Evolutionary conservation across 2,329 filamentous ascomycete genomes (phyloP).

Genomic region (Claviceps sp.): DNA sequence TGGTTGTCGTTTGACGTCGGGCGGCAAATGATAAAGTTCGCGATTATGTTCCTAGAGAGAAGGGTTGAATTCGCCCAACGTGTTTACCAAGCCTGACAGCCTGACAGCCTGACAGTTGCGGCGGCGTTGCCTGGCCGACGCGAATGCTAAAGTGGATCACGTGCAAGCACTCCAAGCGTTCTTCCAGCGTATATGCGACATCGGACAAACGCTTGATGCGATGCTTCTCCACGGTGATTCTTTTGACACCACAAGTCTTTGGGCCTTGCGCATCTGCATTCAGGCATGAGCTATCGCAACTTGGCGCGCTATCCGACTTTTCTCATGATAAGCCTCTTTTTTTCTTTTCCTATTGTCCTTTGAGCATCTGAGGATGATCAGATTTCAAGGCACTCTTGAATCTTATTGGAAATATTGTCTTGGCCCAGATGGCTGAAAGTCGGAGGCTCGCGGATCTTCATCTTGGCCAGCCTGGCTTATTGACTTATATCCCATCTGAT

Average conservation of each 20-base stretch:
- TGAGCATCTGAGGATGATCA: slow-evolving; percentile 3
- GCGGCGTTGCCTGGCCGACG: slow-evolving; percentile 2
- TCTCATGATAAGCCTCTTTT: neutral
- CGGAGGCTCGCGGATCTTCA: slow-evolving; percentile 18
- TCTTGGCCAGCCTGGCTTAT: slow-evolving; percentile 19
- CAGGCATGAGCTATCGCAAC: neutral
- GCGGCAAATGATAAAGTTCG: neutral
- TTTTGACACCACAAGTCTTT: neutral
- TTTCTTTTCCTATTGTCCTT: neutral
- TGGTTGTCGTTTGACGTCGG: neutral
- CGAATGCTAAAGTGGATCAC: slow-evolving; percentile 7
- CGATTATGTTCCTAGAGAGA: neutral
- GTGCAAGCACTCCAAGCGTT: slow-evolving; percentile 6
- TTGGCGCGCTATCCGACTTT: neutral
- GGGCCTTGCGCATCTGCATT: neutral
- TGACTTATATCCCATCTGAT: slow-evolving; percentile 18
- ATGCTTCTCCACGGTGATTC: too few relatives aligned
- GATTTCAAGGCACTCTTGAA: slow-evolving; percentile 12
- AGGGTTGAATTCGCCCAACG: neutral
- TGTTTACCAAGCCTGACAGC: slow-evolving; percentile 5
- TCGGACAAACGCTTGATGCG: neutral
- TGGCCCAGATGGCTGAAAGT: slow-evolving; percentile 24
- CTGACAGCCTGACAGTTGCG: neutral
- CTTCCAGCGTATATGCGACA: neutral
- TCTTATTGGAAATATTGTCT: slow-evolving; percentile 18